A percentile compares a stretch with the other conserved stretches of the same genome.
Evolutionary conservation across 1,284 basidiomycete species (phyloP).

Genomic region (Sporisorium sorghi): DNA sequence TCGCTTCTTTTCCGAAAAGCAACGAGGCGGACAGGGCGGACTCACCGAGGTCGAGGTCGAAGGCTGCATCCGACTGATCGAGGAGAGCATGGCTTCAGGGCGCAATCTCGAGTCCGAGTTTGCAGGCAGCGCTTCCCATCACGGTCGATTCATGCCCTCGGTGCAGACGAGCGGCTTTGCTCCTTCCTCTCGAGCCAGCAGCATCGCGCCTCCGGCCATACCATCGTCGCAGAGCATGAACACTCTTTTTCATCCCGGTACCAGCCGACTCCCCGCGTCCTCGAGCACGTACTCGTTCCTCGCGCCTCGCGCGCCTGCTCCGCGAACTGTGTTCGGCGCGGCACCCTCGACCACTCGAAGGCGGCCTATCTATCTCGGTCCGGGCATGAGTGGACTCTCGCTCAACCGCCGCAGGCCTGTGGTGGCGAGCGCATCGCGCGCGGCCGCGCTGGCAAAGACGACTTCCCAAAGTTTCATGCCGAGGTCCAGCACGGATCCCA

Average conservation of each 20-base stretch:
- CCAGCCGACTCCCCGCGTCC: constrained; percentile 28
- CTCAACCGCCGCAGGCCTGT: constrained; percentile 39
- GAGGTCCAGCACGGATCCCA: constrained; percentile 43
- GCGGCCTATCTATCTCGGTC: constrained; percentile 48
- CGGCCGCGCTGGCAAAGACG: constrained; percentile 19
- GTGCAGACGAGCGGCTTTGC: constrained; percentile 16
- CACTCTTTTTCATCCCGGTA: constrained; percentile 44
- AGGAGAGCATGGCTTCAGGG: constrained; percentile 50
- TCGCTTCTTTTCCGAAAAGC: constrained; percentile 61
- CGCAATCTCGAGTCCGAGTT: constrained; percentile 50
- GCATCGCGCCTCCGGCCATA: constrained; percentile 32
- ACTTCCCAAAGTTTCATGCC: constrained; percentile 18
- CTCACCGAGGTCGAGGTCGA: constrained; percentile 58
- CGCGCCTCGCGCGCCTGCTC: constrained; percentile 32
- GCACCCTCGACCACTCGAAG: constrained; percentile 18
- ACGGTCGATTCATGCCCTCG: constrained; percentile 10
- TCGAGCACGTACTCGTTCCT: constrained; percentile 47
- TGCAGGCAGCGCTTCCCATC: not conserved
- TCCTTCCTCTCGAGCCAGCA: constrained; percentile 39
- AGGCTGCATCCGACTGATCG: constrained; percentile 57
- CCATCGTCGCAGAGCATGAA: constrained; percentile 35
- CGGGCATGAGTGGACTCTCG: constrained; percentile 50
- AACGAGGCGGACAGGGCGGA: constrained; percentile 37
- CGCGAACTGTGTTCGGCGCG: constrained; percentile 12
- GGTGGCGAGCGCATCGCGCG: constrained; percentile 36